phyloP scores from a whole-genome alignment of 331 rosid species.

The Quercus lobata region DNA sequence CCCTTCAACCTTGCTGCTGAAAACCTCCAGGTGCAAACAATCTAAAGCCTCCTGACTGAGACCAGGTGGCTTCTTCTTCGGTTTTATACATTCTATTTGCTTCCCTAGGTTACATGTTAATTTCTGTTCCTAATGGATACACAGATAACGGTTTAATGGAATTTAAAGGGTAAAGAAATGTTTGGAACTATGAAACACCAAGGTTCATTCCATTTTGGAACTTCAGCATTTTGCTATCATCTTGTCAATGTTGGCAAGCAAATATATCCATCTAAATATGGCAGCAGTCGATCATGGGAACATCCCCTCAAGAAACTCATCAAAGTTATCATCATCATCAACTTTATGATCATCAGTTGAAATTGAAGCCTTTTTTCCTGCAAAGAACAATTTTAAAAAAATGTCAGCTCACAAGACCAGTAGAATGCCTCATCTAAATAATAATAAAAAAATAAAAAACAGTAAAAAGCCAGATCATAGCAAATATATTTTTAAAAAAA shows the following conservation, averaged over 20 bases:
- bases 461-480: background rate
- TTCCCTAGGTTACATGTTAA: background rate
- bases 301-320: slow-evolving; percentile 85
- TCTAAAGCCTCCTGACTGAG: too few species aligned
- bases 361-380: slow-evolving; percentile 60
- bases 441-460: background rate
- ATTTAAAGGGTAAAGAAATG: background rate
- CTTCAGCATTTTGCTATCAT: too few species aligned
- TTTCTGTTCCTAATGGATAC: background rate
- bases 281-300: slow-evolving; percentile 46
- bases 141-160: background rate
- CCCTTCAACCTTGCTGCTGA: slow-evolving; percentile 28
- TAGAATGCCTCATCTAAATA: too few species aligned
- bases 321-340: slow-evolving; percentile 45
- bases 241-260: background rate
- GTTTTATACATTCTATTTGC: background rate
- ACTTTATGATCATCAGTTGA: slow-evolving; percentile 41
- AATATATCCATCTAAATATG: background rate
- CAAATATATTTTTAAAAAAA: background rate
- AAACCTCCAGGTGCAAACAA: slow-evolving; percentile 47
- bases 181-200: background rate
- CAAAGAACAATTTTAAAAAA: slow-evolving; percentile 6
- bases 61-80: slow-evolving; percentile 45
- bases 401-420: slow-evolving; percentile 5
- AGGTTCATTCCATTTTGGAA: too few species aligned